Evolutionary conservation across 2,329 filamentous ascomycete species (phyloP).

Genomic region (Claviceps citrina): DNA sequence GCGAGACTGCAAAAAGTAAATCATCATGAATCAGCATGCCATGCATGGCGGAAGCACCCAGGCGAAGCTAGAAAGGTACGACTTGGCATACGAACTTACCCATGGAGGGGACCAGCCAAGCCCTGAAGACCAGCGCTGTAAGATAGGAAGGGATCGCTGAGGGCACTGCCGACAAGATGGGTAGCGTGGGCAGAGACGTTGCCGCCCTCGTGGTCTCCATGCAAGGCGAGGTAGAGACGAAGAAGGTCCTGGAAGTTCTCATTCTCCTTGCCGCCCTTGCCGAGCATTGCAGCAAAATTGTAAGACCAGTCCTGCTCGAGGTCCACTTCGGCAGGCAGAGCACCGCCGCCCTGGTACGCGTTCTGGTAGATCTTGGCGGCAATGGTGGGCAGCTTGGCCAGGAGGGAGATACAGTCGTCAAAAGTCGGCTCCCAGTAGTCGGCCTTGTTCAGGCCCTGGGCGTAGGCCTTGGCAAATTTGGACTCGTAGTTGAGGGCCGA

Average conservation of each 20-base stretch:
- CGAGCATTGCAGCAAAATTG: constrained; percentile 94
- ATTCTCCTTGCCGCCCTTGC: constrained; percentile 74
- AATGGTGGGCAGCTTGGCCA: constrained; percentile 92
- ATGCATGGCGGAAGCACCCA: background rate
- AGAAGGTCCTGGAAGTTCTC: constrained; percentile 92
- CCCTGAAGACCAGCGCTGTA: constrained; percentile 93
- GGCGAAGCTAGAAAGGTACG: background rate
- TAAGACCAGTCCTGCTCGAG: constrained; percentile 88
- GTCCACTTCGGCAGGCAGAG: constrained; percentile 64
- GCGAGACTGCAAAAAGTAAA: constrained; percentile 43
- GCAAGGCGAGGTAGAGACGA: constrained; percentile 83
- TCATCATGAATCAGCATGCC: no score
- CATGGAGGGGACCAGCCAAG: constrained; percentile 62
- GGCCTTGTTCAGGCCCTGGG: constrained; percentile 77
- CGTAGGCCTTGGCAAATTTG: constrained; percentile 85
- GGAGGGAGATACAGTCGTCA: constrained; percentile 81
- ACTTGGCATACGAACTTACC: constrained; percentile 27
- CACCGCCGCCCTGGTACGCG: constrained; percentile 58
- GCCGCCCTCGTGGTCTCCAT: constrained; percentile 95
- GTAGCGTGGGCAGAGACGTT: constrained; percentile 95
- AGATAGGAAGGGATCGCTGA: constrained; percentile 88
- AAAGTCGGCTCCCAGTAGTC: constrained; percentile 99
- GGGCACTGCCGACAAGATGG: constrained; percentile 83
- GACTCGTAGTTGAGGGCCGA: constrained; percentile 93
- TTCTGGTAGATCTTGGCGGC: constrained; percentile 97